Evolutionary conservation across 2,329 filamentous ascomycete genomes (phyloP), one percentile per base, ranked within the genome.

Genomic region (Lomentospora prolificans): DNA sequence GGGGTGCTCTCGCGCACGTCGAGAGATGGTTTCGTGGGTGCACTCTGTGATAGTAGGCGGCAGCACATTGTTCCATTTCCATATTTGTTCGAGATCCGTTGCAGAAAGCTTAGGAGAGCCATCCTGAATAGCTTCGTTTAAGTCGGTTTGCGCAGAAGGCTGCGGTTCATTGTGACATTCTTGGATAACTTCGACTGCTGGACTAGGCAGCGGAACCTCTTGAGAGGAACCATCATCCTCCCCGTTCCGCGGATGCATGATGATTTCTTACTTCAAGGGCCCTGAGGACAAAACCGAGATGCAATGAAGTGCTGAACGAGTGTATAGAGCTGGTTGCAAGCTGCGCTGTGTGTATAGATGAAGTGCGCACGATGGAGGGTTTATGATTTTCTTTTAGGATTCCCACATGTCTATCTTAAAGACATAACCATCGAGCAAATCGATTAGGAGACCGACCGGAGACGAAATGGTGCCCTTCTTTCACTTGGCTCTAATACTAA

Each of bases 21-120:
- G 66, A 8, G 67, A 65, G 55, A 79, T 70, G 56, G 77, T 63
- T 44, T 77, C 72, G 58, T 78, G 76, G 66, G 77, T 75, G 58
- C 72, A 75, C 50, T 62, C 64, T 17, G 69, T 62, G 19, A 77
- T 62, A 2, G 67, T 67, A 0, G 70, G 65, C 1, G 74, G 72
- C 2, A 77, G 62, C 1, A 64, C 62, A 17, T 68, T 64, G 60
- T 77, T 77, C 75, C 75, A 77, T 19, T 60, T 58, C 72, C 74
- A 76, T 51, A 79, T 63, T 58, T 73, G 72, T 12, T 71, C 65
- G 17, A 76, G 61, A 57, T 78, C 72, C 24, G 39, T n/a, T 19
- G 44, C 10, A 25, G 44, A 17, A 22, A 48, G 22, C 22, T 22
- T 48, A 22, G 44, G 6, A 12, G 44, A 25, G 17, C 10, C 44